These are phyloP conservation scores for Stellera chamaejasme DNA, from an alignment of 345 rosid genomes.

Conservation along the genomic window DNA sequence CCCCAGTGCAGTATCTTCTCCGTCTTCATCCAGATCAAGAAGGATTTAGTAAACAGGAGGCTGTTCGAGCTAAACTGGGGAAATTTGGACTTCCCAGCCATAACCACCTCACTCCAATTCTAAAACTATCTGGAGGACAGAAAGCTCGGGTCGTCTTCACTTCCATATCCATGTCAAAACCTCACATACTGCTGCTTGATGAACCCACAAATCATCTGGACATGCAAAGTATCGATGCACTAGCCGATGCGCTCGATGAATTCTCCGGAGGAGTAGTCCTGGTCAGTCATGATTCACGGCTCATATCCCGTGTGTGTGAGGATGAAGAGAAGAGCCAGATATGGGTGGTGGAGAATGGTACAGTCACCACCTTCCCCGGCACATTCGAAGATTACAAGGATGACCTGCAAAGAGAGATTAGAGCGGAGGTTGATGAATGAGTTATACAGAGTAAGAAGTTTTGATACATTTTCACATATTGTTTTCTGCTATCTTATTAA, in stretches of 20 bases:
- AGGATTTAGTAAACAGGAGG: conserved; percentile 93
- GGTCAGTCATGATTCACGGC: conserved; percentile 92
- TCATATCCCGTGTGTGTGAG: conserved; percentile 80
- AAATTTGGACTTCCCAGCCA: conserved; percentile 90
- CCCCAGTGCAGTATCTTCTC: conserved; percentile 91
- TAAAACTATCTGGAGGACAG: conserved; percentile 88
- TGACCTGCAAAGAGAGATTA: conserved; percentile 70
- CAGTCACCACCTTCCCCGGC: conserved; percentile 48
- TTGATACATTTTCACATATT: background rate
- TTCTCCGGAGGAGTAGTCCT: conserved; percentile 86
- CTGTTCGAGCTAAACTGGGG: conserved; percentile 92
- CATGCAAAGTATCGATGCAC: conserved; percentile 94
- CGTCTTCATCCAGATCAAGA: conserved; percentile 95
- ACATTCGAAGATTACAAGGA: conserved; percentile 82
- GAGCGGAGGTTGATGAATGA: conserved; percentile 78
- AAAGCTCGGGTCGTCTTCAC: conserved; percentile 90
- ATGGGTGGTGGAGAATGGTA: conserved; percentile 91
- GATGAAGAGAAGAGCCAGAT: conserved; percentile 81
- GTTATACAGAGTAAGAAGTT: conserved; percentile 16
- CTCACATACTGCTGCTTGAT: conserved; percentile 79
- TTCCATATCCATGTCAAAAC: conserved; percentile 86
- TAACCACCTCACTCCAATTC: conserved; percentile 83
- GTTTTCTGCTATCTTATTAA: background rate
- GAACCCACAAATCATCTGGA: conserved; percentile 97
- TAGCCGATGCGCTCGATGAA: conserved; percentile 91